Evolutionary conservation across 768 basidiomycete species (phyloP), one percentile per base, ranked within the genome.

Genomic region (Russula vinacea): DNA sequence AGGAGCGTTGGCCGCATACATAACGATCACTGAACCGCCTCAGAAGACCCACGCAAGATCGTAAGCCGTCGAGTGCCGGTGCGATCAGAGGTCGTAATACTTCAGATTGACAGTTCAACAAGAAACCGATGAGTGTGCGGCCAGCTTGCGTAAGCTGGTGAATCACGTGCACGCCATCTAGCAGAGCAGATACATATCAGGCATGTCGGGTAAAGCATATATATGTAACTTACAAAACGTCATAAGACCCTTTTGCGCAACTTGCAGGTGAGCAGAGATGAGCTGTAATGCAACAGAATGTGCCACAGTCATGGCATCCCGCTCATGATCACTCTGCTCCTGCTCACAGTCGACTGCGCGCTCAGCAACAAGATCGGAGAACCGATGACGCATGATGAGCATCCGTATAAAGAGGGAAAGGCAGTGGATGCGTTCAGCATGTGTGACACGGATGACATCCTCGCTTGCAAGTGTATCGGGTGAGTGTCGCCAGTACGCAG

Each of bases 81-180:
- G 91, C 83, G 58, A 94, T 90, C 68, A 95, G 73, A 45, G 85
- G 83, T 65, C 90, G 85, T 58, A 94, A 74, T 13, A 80, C 79
- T 57, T 91, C 89, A n/a, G 84, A 84, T 71, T 92, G 90, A 77
- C 92, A 94, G 73, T 92, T 92, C 56, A 96, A 80, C 29, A 96
- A 79, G 65, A 95, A 84, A 16, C 92, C 92, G 59, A 96, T 84
- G 19, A 97, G 80, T 2, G 94, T 94, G 56, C 94, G 84, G 9
- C 94, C 94, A 26, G 94, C 94, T 72, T 95, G 93, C 4, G 94
- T 95, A 64, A 96, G 78, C 74, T 97, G 94, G 72, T 97, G 94
- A 52, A 97, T 96, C 64, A 95, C 93, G 73, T 95, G 93, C 1
- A 96, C 93, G 2, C 94, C 94, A 74, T 94, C 92, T 94, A 71